phyloP scores from a whole-genome alignment of 768 basidiomycete genomes.

The Macrolepiota dolichaula region DNA sequence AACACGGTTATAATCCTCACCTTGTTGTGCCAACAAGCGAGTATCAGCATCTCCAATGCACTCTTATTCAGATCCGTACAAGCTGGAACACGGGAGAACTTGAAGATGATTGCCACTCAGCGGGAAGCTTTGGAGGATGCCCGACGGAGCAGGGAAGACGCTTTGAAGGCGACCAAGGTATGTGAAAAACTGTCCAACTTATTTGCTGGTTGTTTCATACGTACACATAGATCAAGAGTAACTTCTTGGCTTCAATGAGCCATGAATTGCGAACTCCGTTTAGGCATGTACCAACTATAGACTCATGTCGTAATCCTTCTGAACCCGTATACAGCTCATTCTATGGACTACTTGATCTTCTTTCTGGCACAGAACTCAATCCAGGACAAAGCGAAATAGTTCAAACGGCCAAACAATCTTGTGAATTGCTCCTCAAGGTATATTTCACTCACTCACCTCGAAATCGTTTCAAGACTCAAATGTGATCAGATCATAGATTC shows the following conservation, averaged over 20 bases:
- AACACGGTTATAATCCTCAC: constrained; percentile 60
- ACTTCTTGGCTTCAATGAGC: constrained; percentile 75
- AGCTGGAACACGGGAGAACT: constrained; percentile 67
- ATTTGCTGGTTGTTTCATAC: not conserved
- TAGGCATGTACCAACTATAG: constrained; percentile 36
- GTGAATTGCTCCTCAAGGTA: constrained; percentile 70
- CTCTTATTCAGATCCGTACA: constrained; percentile 74
- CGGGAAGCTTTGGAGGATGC: constrained; percentile 68
- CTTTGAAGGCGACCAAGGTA: constrained; percentile 71
- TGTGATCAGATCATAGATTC: constrained; percentile 68
- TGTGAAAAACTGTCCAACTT: constrained; percentile 3
- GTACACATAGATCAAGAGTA: constrained; percentile 62
- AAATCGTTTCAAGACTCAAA: constrained; percentile 4
- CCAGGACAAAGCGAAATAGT: constrained; percentile 73
- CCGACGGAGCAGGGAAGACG: constrained; percentile 67
- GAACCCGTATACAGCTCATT: constrained; percentile 47
- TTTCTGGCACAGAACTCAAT: constrained; percentile 69
- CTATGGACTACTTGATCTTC: constrained; percentile 72
- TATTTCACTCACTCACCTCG: not conserved
- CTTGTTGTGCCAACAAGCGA: constrained; percentile 69
- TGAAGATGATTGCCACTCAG: constrained; percentile 76
- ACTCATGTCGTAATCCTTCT: not conserved
- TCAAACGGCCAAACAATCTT: constrained; percentile 76
- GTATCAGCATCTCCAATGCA: constrained; percentile 72
- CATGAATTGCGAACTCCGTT: constrained; percentile 78